A percentile compares a stretch with the other conserved stretches of the same genome.
phyloP scores from a whole-genome alignment of 306 rosid genomes.

The Arachis stenosperma region DNA sequence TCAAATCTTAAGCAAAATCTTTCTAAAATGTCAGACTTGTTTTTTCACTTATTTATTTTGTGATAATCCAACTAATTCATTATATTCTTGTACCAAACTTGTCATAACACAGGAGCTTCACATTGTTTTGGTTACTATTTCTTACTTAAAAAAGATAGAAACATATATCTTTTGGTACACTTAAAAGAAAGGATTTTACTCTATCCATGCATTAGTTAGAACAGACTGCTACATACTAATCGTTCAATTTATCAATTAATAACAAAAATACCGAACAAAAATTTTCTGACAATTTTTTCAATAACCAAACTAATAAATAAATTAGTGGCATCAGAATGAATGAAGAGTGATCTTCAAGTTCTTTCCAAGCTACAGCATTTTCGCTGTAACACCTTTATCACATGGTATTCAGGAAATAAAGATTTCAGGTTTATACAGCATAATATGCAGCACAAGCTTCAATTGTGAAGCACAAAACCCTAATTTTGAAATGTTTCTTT shows the following conservation, averaged over 20 bases:
- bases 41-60: too few relatives aligned
- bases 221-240: neutral
- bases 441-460: neutral
- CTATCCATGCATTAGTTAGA: neutral
- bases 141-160: neutral
- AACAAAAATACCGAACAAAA: neutral
- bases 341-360: neutral
- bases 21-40: neutral
- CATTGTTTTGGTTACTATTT: neutral
- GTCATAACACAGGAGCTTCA: neutral
- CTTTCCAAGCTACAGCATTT: neutral
- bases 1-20: neutral
- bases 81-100: constrained; percentile 1
- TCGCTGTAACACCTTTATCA: neutral
- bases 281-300: neutral
- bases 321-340: neutral
- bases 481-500: too few relatives aligned
- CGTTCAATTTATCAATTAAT: neutral
- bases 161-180: neutral
- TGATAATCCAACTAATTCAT: neutral
- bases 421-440: neutral
- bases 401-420: neutral
- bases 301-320: neutral
- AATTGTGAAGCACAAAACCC: neutral
- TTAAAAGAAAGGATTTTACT: neutral